phyloP scores from a whole-genome alignment of 495 filamentous ascomycete species.

The Daldinia loculata region DNA sequence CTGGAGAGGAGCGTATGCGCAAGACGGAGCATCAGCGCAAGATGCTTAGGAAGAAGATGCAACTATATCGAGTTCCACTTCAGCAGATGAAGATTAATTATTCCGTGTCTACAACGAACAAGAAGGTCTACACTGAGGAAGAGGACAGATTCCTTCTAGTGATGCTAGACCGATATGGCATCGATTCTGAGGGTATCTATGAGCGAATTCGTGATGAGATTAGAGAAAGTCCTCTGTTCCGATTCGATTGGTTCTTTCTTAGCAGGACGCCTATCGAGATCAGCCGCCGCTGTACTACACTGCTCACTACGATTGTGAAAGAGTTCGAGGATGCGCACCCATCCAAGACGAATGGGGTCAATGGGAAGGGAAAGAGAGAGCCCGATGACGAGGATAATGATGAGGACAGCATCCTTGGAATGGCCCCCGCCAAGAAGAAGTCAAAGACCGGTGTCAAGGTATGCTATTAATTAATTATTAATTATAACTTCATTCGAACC shows the following conservation, averaged over 20 bases:
- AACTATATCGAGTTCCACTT: slow-evolving; percentile 92
- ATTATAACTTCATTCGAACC: not conserved
- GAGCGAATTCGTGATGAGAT: slow-evolving; percentile 92
- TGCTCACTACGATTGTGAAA: slow-evolving; percentile 90
- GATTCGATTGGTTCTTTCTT: slow-evolving; percentile 99
- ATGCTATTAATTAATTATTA: slow-evolving; percentile 28
- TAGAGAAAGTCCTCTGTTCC: slow-evolving; percentile 91
- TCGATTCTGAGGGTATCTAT: slow-evolving; percentile 84
- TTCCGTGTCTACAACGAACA: slow-evolving; percentile 98
- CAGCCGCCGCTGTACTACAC: slow-evolving; percentile 87
- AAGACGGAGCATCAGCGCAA: slow-evolving; percentile 92
- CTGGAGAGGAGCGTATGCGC: slow-evolving; percentile 86
- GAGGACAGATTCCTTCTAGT: slow-evolving; percentile 97
- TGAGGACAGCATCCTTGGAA: slow-evolving; percentile 74
- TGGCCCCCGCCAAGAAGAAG: slow-evolving; percentile 91
- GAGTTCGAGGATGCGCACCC: slow-evolving; percentile 79
- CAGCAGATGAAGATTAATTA: slow-evolving; percentile 99
- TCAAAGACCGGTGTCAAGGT: slow-evolving; percentile 77
- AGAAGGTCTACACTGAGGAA: slow-evolving; percentile 99
- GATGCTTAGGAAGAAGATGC: slow-evolving; percentile 94
- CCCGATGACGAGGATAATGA: slow-evolving; percentile 82
- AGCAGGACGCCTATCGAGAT: slow-evolving; percentile 93
- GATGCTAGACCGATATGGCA: slow-evolving; percentile 87
- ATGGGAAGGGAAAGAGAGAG: slow-evolving; percentile 77
- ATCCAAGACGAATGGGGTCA: slow-evolving; percentile 67